A percentile compares a stretch with the other conserved stretches of the same genome.
Conservation (phyloP, 805 yeast species). For the Zygoascus ofunaensis region DNA sequence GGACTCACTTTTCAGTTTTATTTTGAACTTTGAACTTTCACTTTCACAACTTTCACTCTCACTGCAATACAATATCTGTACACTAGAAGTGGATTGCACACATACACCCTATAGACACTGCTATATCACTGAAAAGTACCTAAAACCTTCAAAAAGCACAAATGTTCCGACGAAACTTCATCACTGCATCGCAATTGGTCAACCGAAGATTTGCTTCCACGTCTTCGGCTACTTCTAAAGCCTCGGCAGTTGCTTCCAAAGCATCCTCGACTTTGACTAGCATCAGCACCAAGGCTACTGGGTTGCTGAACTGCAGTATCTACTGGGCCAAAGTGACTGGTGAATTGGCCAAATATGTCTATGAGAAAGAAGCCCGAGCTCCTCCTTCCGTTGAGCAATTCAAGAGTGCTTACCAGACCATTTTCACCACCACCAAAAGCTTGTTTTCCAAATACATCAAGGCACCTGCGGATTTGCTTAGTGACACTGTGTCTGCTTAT, state of each 20-base stretch:
- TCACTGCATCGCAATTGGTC: conserved; percentile 5
- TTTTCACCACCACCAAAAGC: conserved; percentile 38
- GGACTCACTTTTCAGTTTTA: neutral
- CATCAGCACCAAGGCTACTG: conserved; percentile 29
- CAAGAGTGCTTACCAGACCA: conserved; percentile 57
- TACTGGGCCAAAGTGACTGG: conserved; percentile 70
- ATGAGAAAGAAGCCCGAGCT: conserved; percentile 84
- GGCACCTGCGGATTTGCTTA: conserved; percentile 49
- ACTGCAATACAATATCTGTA: no score
- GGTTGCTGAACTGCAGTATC: conserved; percentile 46
- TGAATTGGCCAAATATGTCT: conserved; percentile 66
- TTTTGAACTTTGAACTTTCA: no score
- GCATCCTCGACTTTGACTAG: conserved; percentile 29
- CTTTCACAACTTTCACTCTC: no score
- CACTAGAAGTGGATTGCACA: no score
- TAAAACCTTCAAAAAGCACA: neutral
- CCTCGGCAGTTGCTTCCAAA: conserved; percentile 27
- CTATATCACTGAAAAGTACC: no score
- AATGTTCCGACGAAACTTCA: conserved; percentile 7
- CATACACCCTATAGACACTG: no score
- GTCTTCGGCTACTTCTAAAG: conserved; percentile 4
- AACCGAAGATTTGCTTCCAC: conserved; percentile 5
- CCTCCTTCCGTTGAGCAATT: conserved; percentile 79
- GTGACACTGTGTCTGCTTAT: conserved; percentile 39
- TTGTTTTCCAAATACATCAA: conserved; percentile 29